A percentile compares a stretch with the other conserved stretches of the same genome.
phyloP scores from a whole-genome alignment of 768 basidiomycete species.

The Rhizopogon roseolus region DNA sequence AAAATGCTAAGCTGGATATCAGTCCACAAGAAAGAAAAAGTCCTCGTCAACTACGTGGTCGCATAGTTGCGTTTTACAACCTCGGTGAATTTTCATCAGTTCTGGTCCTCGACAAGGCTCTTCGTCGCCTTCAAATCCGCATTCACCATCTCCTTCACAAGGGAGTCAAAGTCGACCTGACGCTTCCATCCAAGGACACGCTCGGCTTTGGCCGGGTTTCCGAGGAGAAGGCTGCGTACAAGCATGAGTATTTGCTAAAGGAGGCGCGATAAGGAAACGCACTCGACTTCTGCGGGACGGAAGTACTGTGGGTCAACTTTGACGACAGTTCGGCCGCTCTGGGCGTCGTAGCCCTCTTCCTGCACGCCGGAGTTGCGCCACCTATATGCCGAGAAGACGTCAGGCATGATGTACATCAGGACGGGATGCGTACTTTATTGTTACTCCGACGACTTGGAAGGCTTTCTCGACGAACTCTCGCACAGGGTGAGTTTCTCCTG shows the following conservation, averaged over 20 bases:
- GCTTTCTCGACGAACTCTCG: slow-evolving; percentile 90
- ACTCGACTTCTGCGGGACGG: slow-evolving; percentile 96
- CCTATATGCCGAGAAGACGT: slow-evolving; percentile 29
- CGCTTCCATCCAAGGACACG: slow-evolving; percentile 88
- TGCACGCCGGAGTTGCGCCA: slow-evolving; percentile 77
- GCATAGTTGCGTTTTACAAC: neutral
- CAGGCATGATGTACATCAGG: neutral
- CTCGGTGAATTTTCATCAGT: slow-evolving; percentile 32
- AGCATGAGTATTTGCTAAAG: neutral
- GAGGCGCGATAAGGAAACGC: slow-evolving; percentile 26
- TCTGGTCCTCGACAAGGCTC: slow-evolving; percentile 80
- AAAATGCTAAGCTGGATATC: neutral
- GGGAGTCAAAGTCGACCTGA: slow-evolving; percentile 71
- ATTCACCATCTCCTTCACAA: slow-evolving; percentile 91
- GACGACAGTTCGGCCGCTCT: slow-evolving; percentile 70
- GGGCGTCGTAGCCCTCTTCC: slow-evolving; percentile 71
- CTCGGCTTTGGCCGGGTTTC: slow-evolving; percentile 90
- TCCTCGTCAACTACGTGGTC: neutral
- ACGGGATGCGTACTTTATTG: slow-evolving; percentile 48
- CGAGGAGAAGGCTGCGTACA: slow-evolving; percentile 63
- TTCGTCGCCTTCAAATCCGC: slow-evolving; percentile 71
- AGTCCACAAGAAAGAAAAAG: neutral
- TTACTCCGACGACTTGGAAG: slow-evolving; percentile 63
- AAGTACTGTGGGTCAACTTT: slow-evolving; percentile 87
- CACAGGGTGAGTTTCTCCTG: slow-evolving; percentile 93